Evolutionary conservation across 768 basidiomycete species (phyloP).

Genomic region (Tephrocybe sp.): DNA sequence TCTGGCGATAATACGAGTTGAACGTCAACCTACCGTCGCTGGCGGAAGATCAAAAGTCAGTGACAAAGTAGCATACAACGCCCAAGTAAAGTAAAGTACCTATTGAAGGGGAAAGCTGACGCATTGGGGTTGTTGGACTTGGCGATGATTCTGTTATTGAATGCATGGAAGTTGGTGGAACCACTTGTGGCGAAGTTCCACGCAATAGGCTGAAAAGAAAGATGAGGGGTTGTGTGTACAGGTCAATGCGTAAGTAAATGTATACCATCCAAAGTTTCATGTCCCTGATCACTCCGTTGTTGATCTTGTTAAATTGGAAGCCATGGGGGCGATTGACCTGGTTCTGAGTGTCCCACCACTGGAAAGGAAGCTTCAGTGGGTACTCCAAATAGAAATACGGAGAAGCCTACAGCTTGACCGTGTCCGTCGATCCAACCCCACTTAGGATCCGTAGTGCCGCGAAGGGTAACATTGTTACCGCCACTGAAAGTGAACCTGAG

Average conservation of each 20-base stretch:
- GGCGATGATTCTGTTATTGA: constrained; percentile 54
- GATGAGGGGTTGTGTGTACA: neutral
- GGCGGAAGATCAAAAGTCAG: neutral
- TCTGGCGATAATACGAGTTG: neutral
- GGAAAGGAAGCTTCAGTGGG: neutral
- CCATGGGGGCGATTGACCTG: constrained; percentile 56
- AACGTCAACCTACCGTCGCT: constrained; percentile 34
- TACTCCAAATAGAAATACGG: neutral
- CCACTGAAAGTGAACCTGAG: constrained; percentile 52
- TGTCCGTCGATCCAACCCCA: constrained; percentile 69
- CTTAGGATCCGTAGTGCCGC: constrained; percentile 49
- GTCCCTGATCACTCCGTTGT: constrained; percentile 50
- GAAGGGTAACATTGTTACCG: constrained; percentile 56
- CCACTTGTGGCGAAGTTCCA: constrained; percentile 58
- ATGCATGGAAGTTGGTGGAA: constrained; percentile 46
- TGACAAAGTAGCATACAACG: neutral
- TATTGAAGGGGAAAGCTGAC: constrained; percentile 60
- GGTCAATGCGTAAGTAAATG: neutral
- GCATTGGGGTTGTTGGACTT: constrained; percentile 37
- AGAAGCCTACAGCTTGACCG: constrained; percentile 44
- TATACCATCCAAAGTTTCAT: constrained; percentile 56
- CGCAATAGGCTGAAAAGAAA: constrained; percentile 43
- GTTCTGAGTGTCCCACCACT: constrained; percentile 60
- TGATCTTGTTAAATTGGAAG: constrained; percentile 51
- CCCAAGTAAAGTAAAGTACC: constrained; percentile 33